Evolutionary conservation across 2,329 filamentous ascomycete species (phyloP), one percentile per base, ranked within the genome.

Genomic region (Colletotrichum australisinense): DNA sequence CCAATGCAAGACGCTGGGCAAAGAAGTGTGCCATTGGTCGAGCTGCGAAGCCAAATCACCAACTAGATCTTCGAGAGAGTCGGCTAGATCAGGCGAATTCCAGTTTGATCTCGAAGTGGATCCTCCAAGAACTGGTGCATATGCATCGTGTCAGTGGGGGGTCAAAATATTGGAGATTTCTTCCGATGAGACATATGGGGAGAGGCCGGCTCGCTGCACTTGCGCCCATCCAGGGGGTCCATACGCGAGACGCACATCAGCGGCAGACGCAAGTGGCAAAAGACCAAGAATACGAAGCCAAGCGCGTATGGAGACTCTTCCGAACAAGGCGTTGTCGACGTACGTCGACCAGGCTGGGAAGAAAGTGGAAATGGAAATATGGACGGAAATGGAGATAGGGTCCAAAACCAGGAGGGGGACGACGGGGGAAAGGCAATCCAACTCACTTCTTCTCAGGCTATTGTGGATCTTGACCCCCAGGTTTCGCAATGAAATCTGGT

Each of bases 1-100:
- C 90, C 90, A 92, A 75, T 89, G 86, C 12, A 92, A 80, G 60
- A 86, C 82, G 5, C 79, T 78, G 3, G 90, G 90, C 5, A 92
- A 83, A 14, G 63, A 65, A 6, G 22, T 84, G 38, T 89, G 86
- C 90, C 90, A 92, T 73, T 88, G 85, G 11, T 88, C 86, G 2
- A 92, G 85, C 75, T 91, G 87, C 11, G 83, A 80, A 3, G 86
- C 85, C 68, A 91, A 84, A 65, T 88, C 86, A 59, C 85, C 57
- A 30, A 53, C n/a, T 28, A 46, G 14, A 62, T 49, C 9, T 52
- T 49, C n/a, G 84, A 79, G 5, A 76, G 55, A 14, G n/a, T n/a
- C 26, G 49, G 28, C 73, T 26, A 76, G 16, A 26, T 59, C 42
- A 57, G 75, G 35, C 32, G 38, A 52, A 19, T 66, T 49, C 63